Evolutionary conservation across 2,329 filamentous ascomycete species (phyloP), one percentile per base, ranked within the genome.

Genomic region (Xylaria sp.): DNA sequence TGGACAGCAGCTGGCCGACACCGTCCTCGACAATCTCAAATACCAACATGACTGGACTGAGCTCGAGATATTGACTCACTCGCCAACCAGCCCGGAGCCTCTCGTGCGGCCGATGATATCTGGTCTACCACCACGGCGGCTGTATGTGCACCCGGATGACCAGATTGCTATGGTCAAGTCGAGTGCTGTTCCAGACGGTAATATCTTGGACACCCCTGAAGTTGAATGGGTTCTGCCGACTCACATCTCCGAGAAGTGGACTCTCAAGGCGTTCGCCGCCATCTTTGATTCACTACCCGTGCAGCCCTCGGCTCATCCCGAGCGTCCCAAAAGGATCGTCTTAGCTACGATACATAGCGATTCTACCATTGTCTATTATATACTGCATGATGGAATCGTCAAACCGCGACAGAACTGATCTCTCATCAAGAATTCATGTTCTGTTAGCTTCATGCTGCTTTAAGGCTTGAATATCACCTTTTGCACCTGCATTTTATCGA

Each of bases 381-480:
- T 94, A 69, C 87, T 95, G 77, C 92, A 95, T 74, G 92, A 95
- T 77, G 92, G 92, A n/a, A 89, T 94, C 70, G 91, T 95, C 60
- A 96, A 95, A 82, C 92, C 92, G 27, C 85, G 92, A 64, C 92
- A 95, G 78, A 96, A 96, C 77, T 95, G 81, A 85, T 25, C 51
- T 39, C 20, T 11, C 22, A 2, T 56, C 42, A 9, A 22, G 13
- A 15, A 38, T 29, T 17, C 17, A 22, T 44, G 15, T 42, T 17
- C 10, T 27, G 10, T 17, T 13, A 42, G 13, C 39, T 20, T 9
- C 33, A 10, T 9, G 49, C 60, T 39, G 36, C 36, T 44, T 77
- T 72, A 86, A 15, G 82, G 83, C 67, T 84, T 85, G 74, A 93
- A 93, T 17, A 92, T 84, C 15, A 93, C 89, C 81, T 93, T 93